Percentiles rank a stretch among this genome's conserved stretches.
Conservation (phyloP, 139 green algal genomes). For the Nannochloris sp. region DNA sequence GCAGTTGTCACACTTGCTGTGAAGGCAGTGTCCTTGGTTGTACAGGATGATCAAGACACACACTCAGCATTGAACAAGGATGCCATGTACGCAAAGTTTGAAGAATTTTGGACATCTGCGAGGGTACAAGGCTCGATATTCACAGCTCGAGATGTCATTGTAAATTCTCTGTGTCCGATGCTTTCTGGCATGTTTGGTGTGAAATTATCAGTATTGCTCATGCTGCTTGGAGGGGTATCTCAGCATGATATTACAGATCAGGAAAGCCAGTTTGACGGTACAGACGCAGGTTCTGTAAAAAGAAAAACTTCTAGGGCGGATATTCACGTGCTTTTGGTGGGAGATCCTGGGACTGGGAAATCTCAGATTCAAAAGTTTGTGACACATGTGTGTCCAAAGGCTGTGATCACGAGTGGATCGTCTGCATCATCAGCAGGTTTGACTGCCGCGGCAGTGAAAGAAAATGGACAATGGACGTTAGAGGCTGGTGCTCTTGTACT, state of each 20-base stretch:
- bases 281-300: constrained; percentile 12
- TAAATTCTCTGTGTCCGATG: constrained; percentile 50
- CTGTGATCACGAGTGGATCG: constrained; percentile 63
- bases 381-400: constrained; percentile 41
- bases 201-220: constrained; percentile 71
- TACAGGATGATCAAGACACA: constrained; percentile 4
- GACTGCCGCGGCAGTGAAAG: constrained; percentile 70
- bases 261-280: constrained; percentile 8
- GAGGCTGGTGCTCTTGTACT: constrained; percentile 75
- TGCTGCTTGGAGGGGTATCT: constrained; percentile 65
- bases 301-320: constrained; percentile 43
- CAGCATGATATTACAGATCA: constrained; percentile 4
- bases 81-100: not conserved
- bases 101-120: not conserved
- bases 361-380: constrained; percentile 77
- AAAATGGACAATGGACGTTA: constrained; percentile 68
- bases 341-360: constrained; percentile 79
- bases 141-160: not conserved
- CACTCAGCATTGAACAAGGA: not conserved
- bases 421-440: constrained; percentile 69
- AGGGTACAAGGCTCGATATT: not conserved
- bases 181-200: constrained; percentile 57
- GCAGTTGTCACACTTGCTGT: constrained; percentile 63
- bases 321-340: constrained; percentile 82
- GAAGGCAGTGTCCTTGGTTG: constrained; percentile 22